These are phyloP conservation scores for Nepenthes mirabilis DNA, from an alignment of 148 eudicot species.

Conservation along the genomic window DNA sequence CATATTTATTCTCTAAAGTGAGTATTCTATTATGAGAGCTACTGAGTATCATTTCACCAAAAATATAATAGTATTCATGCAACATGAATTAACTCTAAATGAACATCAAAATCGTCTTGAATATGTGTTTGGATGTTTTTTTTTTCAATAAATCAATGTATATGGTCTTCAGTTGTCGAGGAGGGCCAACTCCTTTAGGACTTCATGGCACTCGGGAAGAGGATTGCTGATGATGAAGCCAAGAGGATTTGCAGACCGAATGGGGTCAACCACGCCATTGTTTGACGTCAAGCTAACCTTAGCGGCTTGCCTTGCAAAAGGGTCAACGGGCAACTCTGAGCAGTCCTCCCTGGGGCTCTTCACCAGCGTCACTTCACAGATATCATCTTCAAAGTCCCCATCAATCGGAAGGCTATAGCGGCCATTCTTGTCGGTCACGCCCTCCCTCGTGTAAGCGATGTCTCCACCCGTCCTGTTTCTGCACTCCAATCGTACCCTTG, in stretches of 20 bases:
- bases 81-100: too few relatives aligned
- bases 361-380: conserved; percentile 26
- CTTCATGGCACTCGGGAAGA: conserved; percentile 21
- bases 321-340: conserved; percentile 19
- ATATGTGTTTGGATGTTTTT: too few relatives aligned
- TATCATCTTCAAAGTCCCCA: conserved; percentile 39
- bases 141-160: too few relatives aligned
- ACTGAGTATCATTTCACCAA: too few relatives aligned
- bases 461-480: conserved; percentile 21
- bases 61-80: too few relatives aligned
- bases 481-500: conserved; percentile 13
- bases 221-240: conserved; percentile 28
- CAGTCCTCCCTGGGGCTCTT: conserved; percentile 34
- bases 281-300: conserved; percentile 29
- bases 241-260: conserved; percentile 41
- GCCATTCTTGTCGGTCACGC: conserved; percentile 23
- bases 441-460: conserved; percentile 17
- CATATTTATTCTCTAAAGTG: too few relatives aligned
- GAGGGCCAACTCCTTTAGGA: conserved; percentile 36
- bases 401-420: conserved; percentile 25
- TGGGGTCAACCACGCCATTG: conserved; percentile 29
- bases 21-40: too few relatives aligned
- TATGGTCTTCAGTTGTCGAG: background rate
- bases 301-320: conserved; percentile 11
- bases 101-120: too few relatives aligned